Evolutionary conservation across 257 asterid genomes (phyloP), one percentile per base, ranked within the genome.

Genomic region (Nicotiana undulata): DNA sequence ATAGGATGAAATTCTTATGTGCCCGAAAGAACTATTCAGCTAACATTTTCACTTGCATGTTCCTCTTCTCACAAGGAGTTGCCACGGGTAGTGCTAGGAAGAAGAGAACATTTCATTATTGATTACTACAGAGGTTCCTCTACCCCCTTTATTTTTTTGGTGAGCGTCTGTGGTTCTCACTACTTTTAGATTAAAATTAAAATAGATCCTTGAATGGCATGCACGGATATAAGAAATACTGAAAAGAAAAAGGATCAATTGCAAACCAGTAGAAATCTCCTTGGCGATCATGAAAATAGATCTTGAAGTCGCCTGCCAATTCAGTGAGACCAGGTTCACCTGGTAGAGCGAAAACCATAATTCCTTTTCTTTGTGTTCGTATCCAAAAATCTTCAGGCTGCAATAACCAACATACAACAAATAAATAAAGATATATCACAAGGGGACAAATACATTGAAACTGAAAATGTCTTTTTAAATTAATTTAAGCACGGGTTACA

Each of bases 381-480:
- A 95, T 87, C 99, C 99, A 93, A 84, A 95, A 95, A 88, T 93
- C 97, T 85, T 93, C 97, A 4, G 99, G 96, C 98, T 95, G 93
- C 88, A 89, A 82, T 79, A 80, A 37, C 40, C 24, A 74, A 49
- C 26, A 18, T 15, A 49, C 37, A 49, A 46, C 44, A 74, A 49
- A 49, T 7, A 74, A 49, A 49, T 15, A 49, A 49, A 8, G 60
- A 46, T 46, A 49, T 22, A 7, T 49, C 61, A 49, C 4, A 3
- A 24, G 8, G 24, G 61, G 16, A 24, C 16, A 72, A 49, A 24
- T 31, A 49, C 15, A 22, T 24, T 24, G 78, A 13, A 46, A 72
- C 78, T 72, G 58, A 72, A 7, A 46, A 49, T 72, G 60, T 58
- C 24, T 46, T 72, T 15, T 46, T 6, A 22, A 72, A 72, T 53